Evolutionary conservation across 352 stramenopile genomes (phyloP), one percentile per base, ranked within the genome.

Genomic region (Elongisporangium prolatum): DNA sequence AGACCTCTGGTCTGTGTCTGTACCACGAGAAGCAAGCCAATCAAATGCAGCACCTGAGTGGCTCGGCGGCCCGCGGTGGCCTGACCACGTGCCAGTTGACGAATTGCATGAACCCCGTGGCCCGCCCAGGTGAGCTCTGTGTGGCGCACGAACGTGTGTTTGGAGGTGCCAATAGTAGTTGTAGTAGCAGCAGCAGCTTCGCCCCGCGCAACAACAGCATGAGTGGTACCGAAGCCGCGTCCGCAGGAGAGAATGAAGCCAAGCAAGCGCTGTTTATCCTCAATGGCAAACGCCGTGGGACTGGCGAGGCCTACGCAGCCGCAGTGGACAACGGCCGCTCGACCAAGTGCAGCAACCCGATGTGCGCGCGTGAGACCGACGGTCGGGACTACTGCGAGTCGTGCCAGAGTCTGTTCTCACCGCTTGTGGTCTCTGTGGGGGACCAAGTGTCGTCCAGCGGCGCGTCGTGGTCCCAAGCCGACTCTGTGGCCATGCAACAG

Each of bases 361-460:
- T 85, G 21, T 90, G 80, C 55, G 63, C 68, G 34, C 69, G 73
- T 18, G 69, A 86, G 38, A 77, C 72, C 20, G 86, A 78, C 56
- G 75, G 74, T 0, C 66, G 68, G 4, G 77, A 87, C 47, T 86
- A 81, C 48, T 90, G 80, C 37, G 77, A 86, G 11, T 65, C 67
- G 1, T 90, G 80, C 50, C 77, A 86, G 60, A 74, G 60, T 38
- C 69, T 90, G 37, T 88, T 87, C 38, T 73, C 75, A 13, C 75
- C 75, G 20, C 60, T 87, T 48, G 65, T 75, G 4, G 69, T 82
- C 17, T 73, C 77, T 2, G 77, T 79, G 40, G 64, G 67, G 3
- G 68, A 82, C 59, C 58, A 56, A 56, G 28, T 53, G 0, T 53
- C 52, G 38, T 34, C 56, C 10, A 17, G 53, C 16, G 22, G 22